Conservation (phyloP, 345 rosid genomes). For the Barbarea vulgaris region DNA sequence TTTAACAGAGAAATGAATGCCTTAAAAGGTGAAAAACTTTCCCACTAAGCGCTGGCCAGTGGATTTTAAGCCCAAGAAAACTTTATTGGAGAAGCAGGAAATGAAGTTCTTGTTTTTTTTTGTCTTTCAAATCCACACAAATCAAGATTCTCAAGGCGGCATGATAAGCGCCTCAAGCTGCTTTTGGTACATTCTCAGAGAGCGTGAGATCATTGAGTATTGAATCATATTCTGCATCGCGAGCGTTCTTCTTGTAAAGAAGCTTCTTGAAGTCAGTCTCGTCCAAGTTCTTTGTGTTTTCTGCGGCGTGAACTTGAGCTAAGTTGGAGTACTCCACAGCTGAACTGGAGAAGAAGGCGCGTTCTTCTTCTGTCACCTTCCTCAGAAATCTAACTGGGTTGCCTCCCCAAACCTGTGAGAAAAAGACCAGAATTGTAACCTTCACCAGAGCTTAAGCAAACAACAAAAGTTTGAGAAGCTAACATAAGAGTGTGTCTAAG, state of each 20-base stretch:
- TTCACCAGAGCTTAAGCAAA: neutral
- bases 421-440: neutral
- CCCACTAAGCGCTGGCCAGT: neutral
- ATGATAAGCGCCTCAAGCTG: conserved; percentile 26
- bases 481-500: conserved; percentile 6
- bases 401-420: conserved; percentile 85
- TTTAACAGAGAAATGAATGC: conserved; percentile 34
- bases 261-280: conserved; percentile 74
- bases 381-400: conserved; percentile 84
- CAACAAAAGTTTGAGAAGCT: conserved; percentile 2
- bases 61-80: conserved; percentile 1
- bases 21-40: conserved; percentile 19
- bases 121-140: conserved; percentile 24
- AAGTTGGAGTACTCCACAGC: conserved; percentile 68
- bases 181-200: conserved; percentile 57
- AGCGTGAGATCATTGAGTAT: conserved; percentile 64
- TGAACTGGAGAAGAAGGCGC: conserved; percentile 70
- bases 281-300: conserved; percentile 67
- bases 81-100: conserved; percentile 35
- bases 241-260: conserved; percentile 69
- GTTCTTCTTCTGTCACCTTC: conserved; percentile 84
- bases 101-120: conserved; percentile 17
- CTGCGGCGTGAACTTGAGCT: conserved; percentile 84
- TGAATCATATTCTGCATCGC: conserved; percentile 79
- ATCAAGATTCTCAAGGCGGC: conserved; percentile 16